phyloP scores from a whole-genome alignment of 2,329 filamentous ascomycete genomes.

The Epichloe typhina region DNA sequence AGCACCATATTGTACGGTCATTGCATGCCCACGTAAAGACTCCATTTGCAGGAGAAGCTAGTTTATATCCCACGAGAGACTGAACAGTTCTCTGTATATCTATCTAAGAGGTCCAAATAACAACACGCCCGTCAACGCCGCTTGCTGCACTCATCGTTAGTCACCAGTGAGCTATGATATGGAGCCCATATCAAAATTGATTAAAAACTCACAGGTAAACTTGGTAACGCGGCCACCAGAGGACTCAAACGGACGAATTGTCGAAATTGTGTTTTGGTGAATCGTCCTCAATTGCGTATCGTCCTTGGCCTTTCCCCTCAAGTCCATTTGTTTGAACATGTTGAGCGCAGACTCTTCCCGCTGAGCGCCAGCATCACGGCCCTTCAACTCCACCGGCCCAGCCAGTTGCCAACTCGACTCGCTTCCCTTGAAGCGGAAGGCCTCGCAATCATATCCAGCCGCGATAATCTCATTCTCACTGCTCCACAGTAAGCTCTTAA shows the following conservation, averaged over 20 bases:
- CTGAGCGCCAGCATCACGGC: slow-evolving; percentile 44
- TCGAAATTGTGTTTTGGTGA: slow-evolving; percentile 93
- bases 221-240: slow-evolving; percentile 53
- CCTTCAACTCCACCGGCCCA: slow-evolving; percentile 68
- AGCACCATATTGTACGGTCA: not conserved
- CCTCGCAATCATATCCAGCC: slow-evolving; percentile 81
- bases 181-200: not conserved
- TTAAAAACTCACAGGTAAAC: slow-evolving; percentile 67
- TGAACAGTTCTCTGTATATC: not conserved
- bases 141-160: slow-evolving; percentile 41
- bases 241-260: slow-evolving; percentile 62
- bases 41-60: not conserved
- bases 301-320: slow-evolving; percentile 84
- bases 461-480: slow-evolving; percentile 87
- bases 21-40: not conserved
- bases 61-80: not conserved
- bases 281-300: slow-evolving; percentile 91
- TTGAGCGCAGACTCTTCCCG: slow-evolving; percentile 89
- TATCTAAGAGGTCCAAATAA: slow-evolving; percentile 58
- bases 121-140: slow-evolving; percentile 70
- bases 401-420: slow-evolving; percentile 71
- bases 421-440: slow-evolving; percentile 74
- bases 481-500: slow-evolving; percentile 87
- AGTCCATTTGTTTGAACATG: slow-evolving; percentile 98
- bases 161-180: slow-evolving; percentile 7